Evolutionary conservation across 2,329 filamentous ascomycete genomes (phyloP).

Genomic region (Botrytis elliptica): DNA sequence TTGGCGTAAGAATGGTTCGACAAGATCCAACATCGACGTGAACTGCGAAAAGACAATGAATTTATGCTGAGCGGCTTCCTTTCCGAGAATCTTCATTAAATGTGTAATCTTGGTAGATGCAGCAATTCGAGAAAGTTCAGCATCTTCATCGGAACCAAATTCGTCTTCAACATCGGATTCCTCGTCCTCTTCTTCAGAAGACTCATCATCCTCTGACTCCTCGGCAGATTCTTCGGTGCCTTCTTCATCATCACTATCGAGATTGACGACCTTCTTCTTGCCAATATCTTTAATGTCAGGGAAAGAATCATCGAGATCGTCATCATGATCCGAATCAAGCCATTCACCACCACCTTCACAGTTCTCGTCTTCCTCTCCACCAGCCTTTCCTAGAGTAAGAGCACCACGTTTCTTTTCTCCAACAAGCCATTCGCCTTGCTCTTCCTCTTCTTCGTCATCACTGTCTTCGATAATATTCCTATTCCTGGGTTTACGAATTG

Average conservation of each 20-base stretch:
- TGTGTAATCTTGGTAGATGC: slow-evolving; percentile 91
- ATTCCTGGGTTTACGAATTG: slow-evolving; percentile 50
- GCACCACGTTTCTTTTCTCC: slow-evolving; percentile 62
- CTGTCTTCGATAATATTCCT: slow-evolving; percentile 63
- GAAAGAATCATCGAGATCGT: slow-evolving; percentile 50
- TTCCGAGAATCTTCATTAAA: slow-evolving; percentile 74
- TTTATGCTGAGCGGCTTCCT: slow-evolving; percentile 80
- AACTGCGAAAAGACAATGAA: slow-evolving; percentile 99
- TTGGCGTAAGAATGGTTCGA: slow-evolving; percentile 83
- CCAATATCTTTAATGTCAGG: slow-evolving; percentile 40
- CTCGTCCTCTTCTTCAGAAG: slow-evolving; percentile 33
- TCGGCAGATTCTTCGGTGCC: slow-evolving; percentile 40
- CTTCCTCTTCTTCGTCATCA: slow-evolving; percentile 59
- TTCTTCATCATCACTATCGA: slow-evolving; percentile 39
- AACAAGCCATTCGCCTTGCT: slow-evolving; percentile 78
- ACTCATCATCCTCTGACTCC: slow-evolving; percentile 35
- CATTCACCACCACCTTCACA: slow-evolving; percentile 83
- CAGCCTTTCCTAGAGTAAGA: slow-evolving; percentile 69
- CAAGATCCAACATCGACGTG: slow-evolving; percentile 94
- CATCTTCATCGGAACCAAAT: slow-evolving; percentile 41
- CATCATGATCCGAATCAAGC: slow-evolving; percentile 60
- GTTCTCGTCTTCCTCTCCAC: slow-evolving; percentile 84
- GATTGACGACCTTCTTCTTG: slow-evolving; percentile 26
- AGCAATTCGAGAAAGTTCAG: slow-evolving; percentile 52
- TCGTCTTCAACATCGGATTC: slow-evolving; percentile 41